A percentile compares a stretch with the other conserved stretches of the same genome.
phyloP scores from a whole-genome alignment of 495 filamentous ascomycete species.

The Aspergillus sclerotiicarbonarius region DNA sequence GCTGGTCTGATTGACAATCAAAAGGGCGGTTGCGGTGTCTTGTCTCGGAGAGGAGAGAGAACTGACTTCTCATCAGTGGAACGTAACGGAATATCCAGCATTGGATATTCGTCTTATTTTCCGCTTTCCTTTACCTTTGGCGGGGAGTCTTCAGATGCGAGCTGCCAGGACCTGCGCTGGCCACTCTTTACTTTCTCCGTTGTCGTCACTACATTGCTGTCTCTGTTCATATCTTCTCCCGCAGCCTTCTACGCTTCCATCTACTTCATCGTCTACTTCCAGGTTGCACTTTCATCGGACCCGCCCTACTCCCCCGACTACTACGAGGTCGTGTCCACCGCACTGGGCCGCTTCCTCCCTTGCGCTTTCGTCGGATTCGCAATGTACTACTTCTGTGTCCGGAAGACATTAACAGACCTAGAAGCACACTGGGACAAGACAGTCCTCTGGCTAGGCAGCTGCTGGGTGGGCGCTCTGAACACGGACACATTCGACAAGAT shows the following conservation, averaged over 20 bases:
- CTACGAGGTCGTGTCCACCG: slow-evolving; percentile 58
- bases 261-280: slow-evolving; percentile 69
- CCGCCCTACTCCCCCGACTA: slow-evolving; percentile 51
- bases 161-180: slow-evolving; percentile 68
- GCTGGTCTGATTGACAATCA: slow-evolving; percentile 63
- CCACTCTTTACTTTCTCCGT: slow-evolving; percentile 62
- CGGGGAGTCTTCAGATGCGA: slow-evolving; percentile 18
- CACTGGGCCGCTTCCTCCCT: slow-evolving; percentile 69
- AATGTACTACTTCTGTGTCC: slow-evolving; percentile 61
- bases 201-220: slow-evolving; percentile 59
- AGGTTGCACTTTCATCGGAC: slow-evolving; percentile 73
- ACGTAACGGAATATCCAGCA: slow-evolving; percentile 60
- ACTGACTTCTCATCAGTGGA: slow-evolving; percentile 50
- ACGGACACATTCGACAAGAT: slow-evolving; percentile 76
- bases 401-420: slow-evolving; percentile 50
- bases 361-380: slow-evolving; percentile 68
- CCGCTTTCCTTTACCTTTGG: slow-evolving; percentile 66
- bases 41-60: slow-evolving; percentile 59
- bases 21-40: slow-evolving; percentile 71
- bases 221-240: slow-evolving; percentile 63
- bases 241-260: slow-evolving; percentile 62
- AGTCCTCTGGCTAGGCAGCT: slow-evolving; percentile 68
- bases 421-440: slow-evolving; percentile 71
- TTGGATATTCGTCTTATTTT: slow-evolving; percentile 66
- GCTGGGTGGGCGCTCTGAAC: slow-evolving; percentile 75